These are phyloP conservation scores for Hibiscus syriacus DNA, from an alignment of 345 rosid species.

Conservation along the genomic window DNA sequence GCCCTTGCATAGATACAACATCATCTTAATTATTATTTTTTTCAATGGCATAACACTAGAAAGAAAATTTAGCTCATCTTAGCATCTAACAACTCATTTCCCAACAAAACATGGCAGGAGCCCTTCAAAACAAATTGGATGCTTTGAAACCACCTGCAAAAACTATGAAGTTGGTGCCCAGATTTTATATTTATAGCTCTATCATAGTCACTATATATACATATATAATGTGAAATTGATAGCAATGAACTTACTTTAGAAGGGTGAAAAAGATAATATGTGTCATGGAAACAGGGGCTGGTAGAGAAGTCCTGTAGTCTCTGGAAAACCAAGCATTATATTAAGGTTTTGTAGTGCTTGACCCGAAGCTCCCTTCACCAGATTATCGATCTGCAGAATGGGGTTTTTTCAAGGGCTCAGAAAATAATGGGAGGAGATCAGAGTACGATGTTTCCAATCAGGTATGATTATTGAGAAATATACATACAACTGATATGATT, in stretches of 20 bases:
- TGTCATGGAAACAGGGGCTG: constrained; percentile 73
- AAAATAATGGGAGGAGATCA: not conserved
- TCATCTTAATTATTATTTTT: not conserved
- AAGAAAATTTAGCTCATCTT: too few species aligned
- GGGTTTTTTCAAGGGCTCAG: constrained; percentile 10
- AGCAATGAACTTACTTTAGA: not conserved
- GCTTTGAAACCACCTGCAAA: not conserved
- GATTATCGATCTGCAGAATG: constrained; percentile 74
- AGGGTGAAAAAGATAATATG: not conserved
- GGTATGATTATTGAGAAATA: not conserved
- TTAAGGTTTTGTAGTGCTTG: constrained; percentile 95
- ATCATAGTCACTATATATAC: not conserved
- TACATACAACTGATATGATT: constrained; percentile 80
- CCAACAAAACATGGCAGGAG: not conserved
- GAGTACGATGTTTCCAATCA: not conserved
- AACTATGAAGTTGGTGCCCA: not conserved
- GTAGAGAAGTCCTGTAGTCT: constrained; percentile 66
- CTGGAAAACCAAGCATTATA: constrained; percentile 83
- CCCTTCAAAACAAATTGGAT: not conserved
- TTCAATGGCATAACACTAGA: too few species aligned
- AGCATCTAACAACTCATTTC: not conserved
- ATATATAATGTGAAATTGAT: not conserved
- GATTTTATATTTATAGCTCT: too few species aligned
- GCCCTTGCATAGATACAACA: not conserved
- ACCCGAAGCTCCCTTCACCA: constrained; percentile 97